These are phyloP conservation scores for Noccaea caerulescens DNA, from an alignment of 345 rosid species.

Conservation along the genomic window DNA sequence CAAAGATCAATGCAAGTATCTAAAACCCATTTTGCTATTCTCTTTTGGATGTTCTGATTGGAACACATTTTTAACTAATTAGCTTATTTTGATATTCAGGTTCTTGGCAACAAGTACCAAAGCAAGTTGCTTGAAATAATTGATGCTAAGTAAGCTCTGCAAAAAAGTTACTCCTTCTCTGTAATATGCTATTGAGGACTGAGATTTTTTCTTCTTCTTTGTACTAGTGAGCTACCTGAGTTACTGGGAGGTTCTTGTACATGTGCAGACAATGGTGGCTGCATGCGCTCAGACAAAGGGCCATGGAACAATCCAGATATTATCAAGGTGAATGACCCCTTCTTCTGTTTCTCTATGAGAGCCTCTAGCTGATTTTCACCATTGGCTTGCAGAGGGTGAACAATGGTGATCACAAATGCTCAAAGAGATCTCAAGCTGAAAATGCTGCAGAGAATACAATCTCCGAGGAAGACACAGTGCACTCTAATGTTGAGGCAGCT, in stretches of 20 bases:
- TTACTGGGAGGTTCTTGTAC: slow-evolving; percentile 72
- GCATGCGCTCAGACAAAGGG: slow-evolving; percentile 85
- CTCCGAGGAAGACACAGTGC: slow-evolving; percentile 47
- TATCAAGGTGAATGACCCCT: slow-evolving; percentile 52
- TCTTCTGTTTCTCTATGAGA: not conserved
- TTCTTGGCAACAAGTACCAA: slow-evolving; percentile 85
- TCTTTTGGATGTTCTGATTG: slow-evolving; percentile 13
- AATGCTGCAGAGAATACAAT: slow-evolving; percentile 50
- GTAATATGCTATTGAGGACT: not conserved
- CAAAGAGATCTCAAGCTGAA: slow-evolving; percentile 36
- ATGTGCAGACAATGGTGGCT: slow-evolving; percentile 80
- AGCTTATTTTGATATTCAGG: slow-evolving; percentile 46
- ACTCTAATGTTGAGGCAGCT: slow-evolving; percentile 52
- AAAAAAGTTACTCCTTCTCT: not conserved
- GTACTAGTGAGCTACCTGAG: slow-evolving; percentile 66
- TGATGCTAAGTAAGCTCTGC: slow-evolving; percentile 58
- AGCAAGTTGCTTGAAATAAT: slow-evolving; percentile 87
- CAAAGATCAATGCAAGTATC: slow-evolving; percentile 78
- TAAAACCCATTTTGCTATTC: slow-evolving; percentile 6
- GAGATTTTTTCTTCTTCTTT: slow-evolving; percentile 5
- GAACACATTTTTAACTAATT: slow-evolving; percentile 1
- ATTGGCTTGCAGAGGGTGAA: slow-evolving; percentile 58
- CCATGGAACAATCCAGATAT: slow-evolving; percentile 79
- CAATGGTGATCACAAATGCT: slow-evolving; percentile 67
- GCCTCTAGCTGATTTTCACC: not conserved